These are phyloP conservation scores for Aristolochia fimbriata DNA, from an alignment of 164 flowering plant genomes.

Conservation along the genomic window DNA sequence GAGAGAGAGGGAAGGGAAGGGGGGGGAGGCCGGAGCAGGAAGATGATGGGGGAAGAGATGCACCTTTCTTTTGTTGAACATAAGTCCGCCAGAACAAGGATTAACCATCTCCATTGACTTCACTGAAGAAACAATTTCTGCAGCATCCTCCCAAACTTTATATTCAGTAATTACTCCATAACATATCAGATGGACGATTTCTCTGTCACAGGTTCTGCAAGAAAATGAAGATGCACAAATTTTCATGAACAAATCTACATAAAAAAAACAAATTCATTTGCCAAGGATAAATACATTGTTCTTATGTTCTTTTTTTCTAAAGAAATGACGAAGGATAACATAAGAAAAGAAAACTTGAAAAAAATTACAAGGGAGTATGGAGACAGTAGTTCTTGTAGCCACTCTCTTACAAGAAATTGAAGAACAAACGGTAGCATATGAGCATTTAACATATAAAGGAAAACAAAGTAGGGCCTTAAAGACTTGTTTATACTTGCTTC, in stretches of 20 bases:
- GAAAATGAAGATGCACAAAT: neutral
- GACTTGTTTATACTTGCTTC: conserved; percentile 9
- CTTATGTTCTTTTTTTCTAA: no score
- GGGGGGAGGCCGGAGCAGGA: no score
- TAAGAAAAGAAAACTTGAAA: no score
- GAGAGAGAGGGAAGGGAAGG: no score
- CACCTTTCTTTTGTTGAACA: conserved; percentile 43
- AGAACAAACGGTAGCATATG: neutral
- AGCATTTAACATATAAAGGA: neutral
- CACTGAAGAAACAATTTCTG: conserved; percentile 21
- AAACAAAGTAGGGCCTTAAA: conserved; percentile 1
- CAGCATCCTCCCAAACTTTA: conserved; percentile 48
- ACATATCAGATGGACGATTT: conserved; percentile 19
- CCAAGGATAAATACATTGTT: no score
- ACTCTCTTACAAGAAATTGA: no score
- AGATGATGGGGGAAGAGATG: neutral
- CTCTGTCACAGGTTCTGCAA: conserved; percentile 33
- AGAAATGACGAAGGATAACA: no score
- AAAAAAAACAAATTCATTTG: no score
- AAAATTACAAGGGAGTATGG: no score
- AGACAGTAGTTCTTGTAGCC: no score
- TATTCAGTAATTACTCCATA: conserved; percentile 30
- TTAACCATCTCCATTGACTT: conserved; percentile 35
- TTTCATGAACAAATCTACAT: neutral
- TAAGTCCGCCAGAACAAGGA: conserved; percentile 25